These are phyloP conservation scores for Erythrophleum ivorense DNA, from an alignment of 331 rosid genomes.

Conservation along the genomic window DNA sequence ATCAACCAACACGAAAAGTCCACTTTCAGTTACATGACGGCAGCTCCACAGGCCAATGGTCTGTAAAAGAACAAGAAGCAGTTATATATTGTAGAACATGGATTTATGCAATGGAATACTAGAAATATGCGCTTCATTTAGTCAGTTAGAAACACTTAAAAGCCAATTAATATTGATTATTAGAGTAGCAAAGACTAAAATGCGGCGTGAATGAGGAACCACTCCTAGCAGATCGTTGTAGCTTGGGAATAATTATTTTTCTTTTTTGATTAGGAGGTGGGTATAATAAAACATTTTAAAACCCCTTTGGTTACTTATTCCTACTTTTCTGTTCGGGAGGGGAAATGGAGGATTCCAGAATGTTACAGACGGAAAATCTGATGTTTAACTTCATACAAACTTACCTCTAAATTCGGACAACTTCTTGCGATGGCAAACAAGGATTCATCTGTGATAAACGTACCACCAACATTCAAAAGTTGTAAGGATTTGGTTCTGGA, in stretches of 20 bases:
- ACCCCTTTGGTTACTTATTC: neutral
- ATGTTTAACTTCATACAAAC: slow-evolving; percentile 7
- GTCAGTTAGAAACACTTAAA: slow-evolving; percentile 6
- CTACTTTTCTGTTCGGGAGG: neutral
- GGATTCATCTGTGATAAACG: slow-evolving; percentile 91
- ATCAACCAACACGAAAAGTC: slow-evolving; percentile 71
- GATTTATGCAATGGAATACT: slow-evolving; percentile 17
- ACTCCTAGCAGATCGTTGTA: neutral
- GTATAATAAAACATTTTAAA: neutral
- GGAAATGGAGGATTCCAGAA: neutral
- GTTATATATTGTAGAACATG: neutral
- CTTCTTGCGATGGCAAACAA: slow-evolving; percentile 69
- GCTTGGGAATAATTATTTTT: neutral
- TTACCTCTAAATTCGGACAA: slow-evolving; percentile 84
- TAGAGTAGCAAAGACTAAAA: neutral
- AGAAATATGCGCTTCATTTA: slow-evolving; percentile 4
- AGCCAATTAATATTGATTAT: neutral
- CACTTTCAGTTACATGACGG: slow-evolving; percentile 80
- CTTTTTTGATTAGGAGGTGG: neutral
- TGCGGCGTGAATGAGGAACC: neutral
- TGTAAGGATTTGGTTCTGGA: slow-evolving; percentile 77
- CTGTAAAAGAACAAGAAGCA: slow-evolving; percentile 49
- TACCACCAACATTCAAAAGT: slow-evolving; percentile 89
- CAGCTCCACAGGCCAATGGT: slow-evolving; percentile 94
- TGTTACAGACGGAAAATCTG: neutral